phyloP scores from a whole-genome alignment of 2,329 filamentous ascomycete genomes.

The Leptographium flavum region DNA sequence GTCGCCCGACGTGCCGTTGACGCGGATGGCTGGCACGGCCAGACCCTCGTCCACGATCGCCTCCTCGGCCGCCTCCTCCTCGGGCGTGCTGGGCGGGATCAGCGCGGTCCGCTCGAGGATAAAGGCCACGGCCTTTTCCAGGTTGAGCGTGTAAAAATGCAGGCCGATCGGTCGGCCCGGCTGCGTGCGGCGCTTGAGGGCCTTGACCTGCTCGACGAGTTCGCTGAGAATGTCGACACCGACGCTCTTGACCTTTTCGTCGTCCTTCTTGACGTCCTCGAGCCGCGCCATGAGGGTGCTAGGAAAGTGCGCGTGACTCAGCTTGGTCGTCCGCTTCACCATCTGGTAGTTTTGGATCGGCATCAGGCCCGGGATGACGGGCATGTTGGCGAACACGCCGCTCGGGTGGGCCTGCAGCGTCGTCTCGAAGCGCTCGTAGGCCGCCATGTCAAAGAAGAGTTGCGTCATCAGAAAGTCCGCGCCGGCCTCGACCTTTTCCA shows the following conservation, averaged over 20 bases:
- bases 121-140: slow-evolving; percentile 91
- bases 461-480: slow-evolving; percentile 99
- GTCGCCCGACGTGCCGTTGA: slow-evolving; percentile 36
- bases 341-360: slow-evolving; percentile 96
- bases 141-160: slow-evolving; percentile 93
- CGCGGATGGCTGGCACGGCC: slow-evolving; percentile 28
- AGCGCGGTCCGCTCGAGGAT: slow-evolving; percentile 77
- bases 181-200: slow-evolving; percentile 36
- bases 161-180: slow-evolving; percentile 56
- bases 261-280: slow-evolving; percentile 60
- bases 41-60: slow-evolving; percentile 34
- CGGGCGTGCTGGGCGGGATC: slow-evolving; percentile 46
- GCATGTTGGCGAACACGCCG: slow-evolving; percentile 70
- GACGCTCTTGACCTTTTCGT: slow-evolving; percentile 66
- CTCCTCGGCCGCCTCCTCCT: slow-evolving; percentile 31
- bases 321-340: slow-evolving; percentile 81
- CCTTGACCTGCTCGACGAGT: slow-evolving; percentile 63
- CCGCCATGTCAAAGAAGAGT: slow-evolving; percentile 81
- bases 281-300: slow-evolving; percentile 53
- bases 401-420: slow-evolving; percentile 67
- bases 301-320: slow-evolving; percentile 80
- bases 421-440: slow-evolving; percentile 68
- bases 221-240: slow-evolving; percentile 76
- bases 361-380: slow-evolving; percentile 92
- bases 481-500: slow-evolving; percentile 82